Percentiles rank a stretch among this genome's conserved stretches.
phyloP scores from a whole-genome alignment of 371 early-diverging fungal genomes.

The Lichtheimia corymbifera region DNA sequence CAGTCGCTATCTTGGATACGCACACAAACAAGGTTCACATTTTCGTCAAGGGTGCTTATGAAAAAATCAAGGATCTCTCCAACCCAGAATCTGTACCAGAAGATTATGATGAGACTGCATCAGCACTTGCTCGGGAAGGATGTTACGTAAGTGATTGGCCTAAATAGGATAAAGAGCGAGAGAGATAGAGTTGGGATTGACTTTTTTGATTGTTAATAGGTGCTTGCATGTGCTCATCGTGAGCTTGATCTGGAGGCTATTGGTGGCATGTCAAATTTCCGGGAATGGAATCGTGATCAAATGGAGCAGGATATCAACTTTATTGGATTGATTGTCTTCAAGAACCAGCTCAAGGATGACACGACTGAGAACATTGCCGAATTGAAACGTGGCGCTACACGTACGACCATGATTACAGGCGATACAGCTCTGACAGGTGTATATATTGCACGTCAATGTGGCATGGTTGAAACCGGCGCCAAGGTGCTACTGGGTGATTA shows the following conservation, averaged over 20 bases:
- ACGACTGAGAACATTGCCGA: conserved; percentile 71
- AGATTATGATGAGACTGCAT: conserved; percentile 61
- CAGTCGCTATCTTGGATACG: conserved; percentile 69
- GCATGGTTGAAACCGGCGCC: conserved; percentile 56
- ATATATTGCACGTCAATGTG: conserved; percentile 80
- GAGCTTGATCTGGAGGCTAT: conserved; percentile 43
- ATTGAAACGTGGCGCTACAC: conserved; percentile 74
- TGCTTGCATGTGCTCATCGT: conserved; percentile 72
- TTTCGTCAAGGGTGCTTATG: conserved; percentile 87
- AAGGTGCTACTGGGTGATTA: conserved; percentile 57
- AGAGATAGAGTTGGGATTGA: no score
- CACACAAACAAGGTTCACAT: conserved; percentile 60
- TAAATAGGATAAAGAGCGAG: background rate
- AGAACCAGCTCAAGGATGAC: conserved; percentile 85
- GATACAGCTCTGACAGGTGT: conserved; percentile 90
- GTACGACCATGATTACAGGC: conserved; percentile 92
- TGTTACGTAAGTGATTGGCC: conserved; percentile 47
- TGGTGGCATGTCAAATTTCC: conserved; percentile 42
- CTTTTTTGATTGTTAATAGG: conserved; percentile 16
- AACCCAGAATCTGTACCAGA: conserved; percentile 57
- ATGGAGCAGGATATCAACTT: conserved; percentile 69
- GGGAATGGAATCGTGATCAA: conserved; percentile 57
- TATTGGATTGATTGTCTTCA: conserved; percentile 80
- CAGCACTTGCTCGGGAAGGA: conserved; percentile 68
- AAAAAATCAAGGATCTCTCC: conserved; percentile 68